These are phyloP conservation scores for Helichrysum umbraculigerum DNA, from an alignment of 129 eudicot species.

Conservation along the genomic window DNA sequence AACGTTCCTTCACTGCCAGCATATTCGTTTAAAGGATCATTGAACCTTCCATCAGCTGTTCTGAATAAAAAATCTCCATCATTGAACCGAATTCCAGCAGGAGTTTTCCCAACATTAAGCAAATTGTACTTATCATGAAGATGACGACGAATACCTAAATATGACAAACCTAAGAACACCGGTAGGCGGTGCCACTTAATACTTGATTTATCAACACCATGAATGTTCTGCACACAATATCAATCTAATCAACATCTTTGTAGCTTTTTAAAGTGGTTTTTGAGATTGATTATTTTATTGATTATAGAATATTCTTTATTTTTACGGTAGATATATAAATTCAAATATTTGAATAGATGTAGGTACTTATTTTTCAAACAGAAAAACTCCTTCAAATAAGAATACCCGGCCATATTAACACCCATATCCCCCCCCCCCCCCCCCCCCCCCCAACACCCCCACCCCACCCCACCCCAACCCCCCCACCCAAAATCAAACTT, in stretches of 20 bases:
- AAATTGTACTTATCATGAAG: conserved; percentile 54
- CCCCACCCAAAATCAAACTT: no score
- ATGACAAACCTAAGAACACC: conserved; percentile 51
- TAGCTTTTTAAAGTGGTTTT: no score
- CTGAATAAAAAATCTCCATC: conserved; percentile 41
- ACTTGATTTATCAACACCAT: conserved; percentile 43
- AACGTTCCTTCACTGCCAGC: conserved; percentile 53
- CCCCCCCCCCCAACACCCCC: no score
- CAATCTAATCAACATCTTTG: conserved; percentile 29
- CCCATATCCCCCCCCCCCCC: no score
- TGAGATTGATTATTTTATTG: no score
- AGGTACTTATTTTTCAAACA: no score
- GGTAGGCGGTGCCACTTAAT: conserved; percentile 60
- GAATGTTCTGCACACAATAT: conserved; percentile 3
- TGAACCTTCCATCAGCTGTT: conserved; percentile 49
- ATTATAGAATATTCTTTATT: no score
- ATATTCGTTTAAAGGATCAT: conserved; percentile 53
- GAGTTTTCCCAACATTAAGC: conserved; percentile 54
- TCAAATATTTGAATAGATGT: no score
- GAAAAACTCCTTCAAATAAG: no score
- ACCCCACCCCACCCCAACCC: no score
- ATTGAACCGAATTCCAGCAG: conserved; percentile 39
- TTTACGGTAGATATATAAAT: no score
- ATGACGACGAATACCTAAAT: conserved; percentile 50
- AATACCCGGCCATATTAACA: no score